phyloP scores from a whole-genome alignment of 495 filamentous ascomycete genomes.

The Haplographium delicatum region DNA sequence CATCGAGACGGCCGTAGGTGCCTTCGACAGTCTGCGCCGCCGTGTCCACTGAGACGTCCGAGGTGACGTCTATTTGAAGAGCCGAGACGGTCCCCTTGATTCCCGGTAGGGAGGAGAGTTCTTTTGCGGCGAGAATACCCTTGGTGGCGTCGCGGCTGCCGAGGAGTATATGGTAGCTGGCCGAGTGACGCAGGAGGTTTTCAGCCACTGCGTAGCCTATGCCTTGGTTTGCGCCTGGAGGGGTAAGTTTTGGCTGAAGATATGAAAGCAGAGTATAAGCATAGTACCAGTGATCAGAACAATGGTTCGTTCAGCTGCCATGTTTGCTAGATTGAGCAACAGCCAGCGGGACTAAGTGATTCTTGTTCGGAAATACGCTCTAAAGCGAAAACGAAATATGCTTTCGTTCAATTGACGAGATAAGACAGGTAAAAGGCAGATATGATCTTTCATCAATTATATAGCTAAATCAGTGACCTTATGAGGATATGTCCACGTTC shows the following conservation, averaged over 20 bases:
- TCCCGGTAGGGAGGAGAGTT: conserved; percentile 21
- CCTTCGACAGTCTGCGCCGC: conserved; percentile 31
- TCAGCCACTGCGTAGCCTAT: conserved; percentile 33
- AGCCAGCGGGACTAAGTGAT: too few species aligned
- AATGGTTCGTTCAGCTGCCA: neutral
- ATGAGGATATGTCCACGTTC: too few species aligned
- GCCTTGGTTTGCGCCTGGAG: conserved; percentile 33
- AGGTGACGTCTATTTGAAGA: conserved; percentile 37
- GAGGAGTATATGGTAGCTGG: conserved; percentile 35
- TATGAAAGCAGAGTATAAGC: neutral
- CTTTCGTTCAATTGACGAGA: too few species aligned
- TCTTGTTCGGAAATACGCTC: too few species aligned
- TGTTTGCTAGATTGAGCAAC: conserved; percentile 1
- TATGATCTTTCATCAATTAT: too few species aligned
- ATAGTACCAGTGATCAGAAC: conserved; percentile 15
- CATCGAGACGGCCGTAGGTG: conserved; percentile 40
- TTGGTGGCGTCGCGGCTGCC: conserved; percentile 28
- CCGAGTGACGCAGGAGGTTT: conserved; percentile 27
- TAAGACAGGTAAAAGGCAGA: too few species aligned
- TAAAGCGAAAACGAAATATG: too few species aligned
- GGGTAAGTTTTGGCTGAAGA: neutral
- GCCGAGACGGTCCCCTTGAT: conserved; percentile 12
- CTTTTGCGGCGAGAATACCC: conserved; percentile 24
- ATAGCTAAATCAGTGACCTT: too few species aligned
- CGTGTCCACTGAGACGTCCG: conserved; percentile 34